These are phyloP conservation scores for Pichia cephalocereana DNA, from an alignment of 805 yeast genomes.

Conservation along the genomic window DNA sequence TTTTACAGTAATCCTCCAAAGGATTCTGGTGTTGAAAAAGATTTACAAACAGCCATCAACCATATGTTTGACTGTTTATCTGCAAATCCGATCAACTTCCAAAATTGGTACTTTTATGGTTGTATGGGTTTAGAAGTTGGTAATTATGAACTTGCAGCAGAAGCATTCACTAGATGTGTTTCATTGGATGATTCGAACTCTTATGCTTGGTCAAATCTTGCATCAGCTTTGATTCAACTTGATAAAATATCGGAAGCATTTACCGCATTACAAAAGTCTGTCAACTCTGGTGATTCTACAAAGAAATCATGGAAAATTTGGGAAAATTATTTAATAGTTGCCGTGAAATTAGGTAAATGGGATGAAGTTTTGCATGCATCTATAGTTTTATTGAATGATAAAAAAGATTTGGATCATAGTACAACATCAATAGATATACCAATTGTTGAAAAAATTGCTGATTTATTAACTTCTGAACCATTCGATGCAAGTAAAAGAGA, in stretches of 20 bases:
- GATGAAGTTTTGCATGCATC: slow-evolving; percentile 73
- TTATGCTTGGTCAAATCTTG: slow-evolving; percentile 86
- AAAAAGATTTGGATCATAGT: slow-evolving; percentile 40
- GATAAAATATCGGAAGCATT: slow-evolving; percentile 71
- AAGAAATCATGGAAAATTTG: slow-evolving; percentile 81
- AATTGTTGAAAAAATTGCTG: slow-evolving; percentile 64
- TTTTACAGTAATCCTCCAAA: slow-evolving; percentile 61
- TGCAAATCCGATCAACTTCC: slow-evolving; percentile 63
- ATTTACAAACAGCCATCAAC: slow-evolving; percentile 44
- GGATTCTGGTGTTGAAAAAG: slow-evolving; percentile 39
- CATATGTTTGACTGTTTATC: slow-evolving; percentile 70
- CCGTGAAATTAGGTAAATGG: slow-evolving; percentile 81
- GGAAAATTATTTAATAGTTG: slow-evolving; percentile 79
- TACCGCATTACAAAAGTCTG: slow-evolving; percentile 74
- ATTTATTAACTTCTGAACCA: slow-evolving; percentile 49
- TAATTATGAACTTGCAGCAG: slow-evolving; percentile 71
- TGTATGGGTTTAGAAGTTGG: slow-evolving; percentile 73
- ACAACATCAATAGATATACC: slow-evolving; percentile 67
- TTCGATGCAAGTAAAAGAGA: slow-evolving; percentile 27
- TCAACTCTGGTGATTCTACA: slow-evolving; percentile 53
- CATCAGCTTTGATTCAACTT: slow-evolving; percentile 61
- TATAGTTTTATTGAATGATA: slow-evolving; percentile 49
- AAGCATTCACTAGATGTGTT: slow-evolving; percentile 88
- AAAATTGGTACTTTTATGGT: slow-evolving; percentile 90
- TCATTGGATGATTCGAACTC: slow-evolving; percentile 73